phyloP scores from a whole-genome alignment of 192 early-diverging fungal species.

The Rhizophagus sp. region DNA sequence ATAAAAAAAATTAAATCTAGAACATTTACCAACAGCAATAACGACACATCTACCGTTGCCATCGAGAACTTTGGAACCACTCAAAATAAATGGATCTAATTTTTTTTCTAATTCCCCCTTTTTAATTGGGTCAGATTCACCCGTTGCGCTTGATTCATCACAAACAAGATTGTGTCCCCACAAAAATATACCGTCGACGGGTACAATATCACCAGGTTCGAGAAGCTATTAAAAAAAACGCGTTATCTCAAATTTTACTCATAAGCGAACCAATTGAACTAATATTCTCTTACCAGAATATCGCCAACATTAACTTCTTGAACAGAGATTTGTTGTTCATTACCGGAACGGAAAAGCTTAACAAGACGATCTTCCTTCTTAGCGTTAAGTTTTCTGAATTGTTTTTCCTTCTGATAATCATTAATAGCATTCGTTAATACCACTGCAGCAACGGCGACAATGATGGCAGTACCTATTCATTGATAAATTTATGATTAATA shows the following conservation, averaged over 20 bases:
- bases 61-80: conserved; percentile 88
- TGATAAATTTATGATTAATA: conserved; percentile 33
- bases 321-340: conserved; percentile 71
- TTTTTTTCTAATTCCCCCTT: conserved; percentile 61
- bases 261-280: neutral
- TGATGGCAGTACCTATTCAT: conserved; percentile 75
- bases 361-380: conserved; percentile 84
- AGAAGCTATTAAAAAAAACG: conserved; percentile 41
- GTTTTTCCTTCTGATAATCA: conserved; percentile 87
- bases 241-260: neutral
- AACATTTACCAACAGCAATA: conserved; percentile 71
- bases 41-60: conserved; percentile 86
- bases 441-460: conserved; percentile 82
- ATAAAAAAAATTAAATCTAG: neutral
- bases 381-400: conserved; percentile 85
- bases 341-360: conserved; percentile 74
- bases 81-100: conserved; percentile 80
- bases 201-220: conserved; percentile 91
- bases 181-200: conserved; percentile 89
- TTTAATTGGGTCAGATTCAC: conserved; percentile 84
- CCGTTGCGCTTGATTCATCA: conserved; percentile 92
- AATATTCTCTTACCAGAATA: conserved; percentile 52
- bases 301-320: conserved; percentile 90
- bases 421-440: conserved; percentile 90
- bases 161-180: conserved; percentile 76